phyloP scores from a whole-genome alignment of 1,139 yeast genomes.

The Arxiozyma heterogenica region DNA sequence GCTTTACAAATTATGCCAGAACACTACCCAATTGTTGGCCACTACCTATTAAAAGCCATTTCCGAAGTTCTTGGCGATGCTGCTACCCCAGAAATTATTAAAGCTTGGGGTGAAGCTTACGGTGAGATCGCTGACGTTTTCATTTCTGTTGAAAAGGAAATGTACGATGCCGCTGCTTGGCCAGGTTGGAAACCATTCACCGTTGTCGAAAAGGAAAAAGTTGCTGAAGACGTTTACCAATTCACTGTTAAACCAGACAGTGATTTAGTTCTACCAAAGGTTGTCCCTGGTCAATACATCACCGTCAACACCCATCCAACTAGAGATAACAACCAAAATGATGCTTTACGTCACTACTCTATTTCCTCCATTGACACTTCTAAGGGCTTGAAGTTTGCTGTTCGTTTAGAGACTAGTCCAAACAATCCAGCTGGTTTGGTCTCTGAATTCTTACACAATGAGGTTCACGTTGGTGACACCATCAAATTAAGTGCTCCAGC shows the following conservation, averaged over 20 bases:
- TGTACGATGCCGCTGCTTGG: constrained; percentile 45
- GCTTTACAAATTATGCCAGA: constrained; percentile 54
- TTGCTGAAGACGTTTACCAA: constrained; percentile 39
- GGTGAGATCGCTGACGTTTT: constrained; percentile 53
- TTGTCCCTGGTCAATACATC: constrained; percentile 48
- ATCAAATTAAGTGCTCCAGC: constrained; percentile 51
- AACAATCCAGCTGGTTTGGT: constrained; percentile 40
- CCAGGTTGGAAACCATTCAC: constrained; percentile 45
- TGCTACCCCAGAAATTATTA: constrained; percentile 48
- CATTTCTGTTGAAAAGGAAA: constrained; percentile 45
- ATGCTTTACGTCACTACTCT: constrained; percentile 30
- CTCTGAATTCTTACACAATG: constrained; percentile 46
- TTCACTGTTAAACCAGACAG: constrained; percentile 42
- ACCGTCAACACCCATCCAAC: constrained; percentile 40
- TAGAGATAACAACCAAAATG: constrained; percentile 23
- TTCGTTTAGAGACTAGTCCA: constrained; percentile 33
- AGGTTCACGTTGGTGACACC: constrained; percentile 41
- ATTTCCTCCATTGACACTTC: constrained; percentile 22
- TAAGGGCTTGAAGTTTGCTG: constrained; percentile 36
- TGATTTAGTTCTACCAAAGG: constrained; percentile 34
- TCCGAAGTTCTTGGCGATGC: constrained; percentile 45
- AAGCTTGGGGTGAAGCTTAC: constrained; percentile 63
- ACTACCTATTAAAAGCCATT: constrained; percentile 45
- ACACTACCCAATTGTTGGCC: constrained; percentile 60
- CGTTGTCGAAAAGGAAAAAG: constrained; percentile 38